Evolutionary conservation across 805 yeast genomes (phyloP), one percentile per base, ranked within the genome.

Genomic region (Saturnispora silvae): DNA sequence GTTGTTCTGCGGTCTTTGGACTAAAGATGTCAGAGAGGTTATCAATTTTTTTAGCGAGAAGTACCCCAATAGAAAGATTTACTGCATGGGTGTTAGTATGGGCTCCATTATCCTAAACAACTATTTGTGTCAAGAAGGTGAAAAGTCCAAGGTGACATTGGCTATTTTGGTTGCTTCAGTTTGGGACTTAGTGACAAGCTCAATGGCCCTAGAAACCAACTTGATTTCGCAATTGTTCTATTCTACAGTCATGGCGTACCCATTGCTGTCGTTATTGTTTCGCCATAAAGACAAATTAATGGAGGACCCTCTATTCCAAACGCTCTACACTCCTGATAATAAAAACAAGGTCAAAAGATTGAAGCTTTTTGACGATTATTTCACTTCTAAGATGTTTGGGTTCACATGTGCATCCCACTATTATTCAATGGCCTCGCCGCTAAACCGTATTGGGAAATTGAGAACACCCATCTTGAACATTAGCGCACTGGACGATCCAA

Each of bases 401-500:
- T 81, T 72, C 58, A 67, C 67, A 37, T 64, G 75, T 42, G 76
- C 79, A 3, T 53, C 54, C 35, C 83, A 77, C 41, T 83, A 83
- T 57, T 84, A 83, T 55, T 57, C 74, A 30, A 59, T 58, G 29
- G 84, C 73, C 0, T 71, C 85, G 4, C 73, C 87, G 3, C 60
- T 65, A 11, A 63, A 65, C 40, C 59, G 78, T 28, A 50, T 80
- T 10, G 55, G 58, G 19, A 56, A 64, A 13, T 65, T 81, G 33
- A 60, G 74, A 30, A 74, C 78, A 1, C 95, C 95, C 4, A 57
- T 74, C 2, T 51, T 84, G 24, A 65, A 74, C 20, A 50, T 83
- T n/a, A 72, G 73, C 50, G 64, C 94, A 1, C 45, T 64, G 19
- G 94, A 83, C 53, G 95, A 82, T 51, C 94, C 94, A 5, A 69